phyloP scores from a whole-genome alignment of 2,329 filamentous ascomycete species.

The Penicillium olsonii region DNA sequence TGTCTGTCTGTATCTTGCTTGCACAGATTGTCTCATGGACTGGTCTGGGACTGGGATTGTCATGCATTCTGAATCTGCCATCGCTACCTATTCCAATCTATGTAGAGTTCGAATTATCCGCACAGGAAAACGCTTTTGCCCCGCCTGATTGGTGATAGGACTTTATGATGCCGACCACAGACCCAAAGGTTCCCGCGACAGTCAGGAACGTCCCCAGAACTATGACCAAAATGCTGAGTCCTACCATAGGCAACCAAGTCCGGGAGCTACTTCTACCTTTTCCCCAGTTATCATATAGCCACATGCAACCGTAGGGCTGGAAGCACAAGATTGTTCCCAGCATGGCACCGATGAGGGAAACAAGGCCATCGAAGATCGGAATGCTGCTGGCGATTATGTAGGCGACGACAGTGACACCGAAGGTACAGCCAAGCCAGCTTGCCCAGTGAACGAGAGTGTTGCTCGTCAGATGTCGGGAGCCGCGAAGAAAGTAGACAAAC shows the following conservation, averaged over 20 bases:
- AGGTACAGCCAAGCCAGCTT: slow-evolving; percentile 19
- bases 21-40: too few species aligned
- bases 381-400: slow-evolving; percentile 27
- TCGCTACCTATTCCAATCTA: not conserved
- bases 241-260: slow-evolving; percentile 19
- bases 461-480: slow-evolving; percentile 18
- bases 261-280: slow-evolving; percentile 16
- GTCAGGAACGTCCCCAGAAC: slow-evolving; percentile 45
- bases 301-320: slow-evolving; percentile 44
- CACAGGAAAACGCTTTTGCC: slow-evolving; percentile 44
- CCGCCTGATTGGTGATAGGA: slow-evolving; percentile 39
- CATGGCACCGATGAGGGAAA: slow-evolving; percentile 24
- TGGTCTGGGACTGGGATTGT: too few species aligned
- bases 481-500: slow-evolving; percentile 20
- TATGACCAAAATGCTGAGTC: slow-evolving; percentile 37
- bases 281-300: slow-evolving; percentile 44
- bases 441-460: slow-evolving; percentile 21
- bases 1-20: too few species aligned
- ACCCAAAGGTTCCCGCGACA: slow-evolving; percentile 49
- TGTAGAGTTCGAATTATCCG: slow-evolving; percentile 40
- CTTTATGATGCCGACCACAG: slow-evolving; percentile 43
- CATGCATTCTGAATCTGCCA: too few species aligned
- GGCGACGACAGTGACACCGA: slow-evolving; percentile 15
- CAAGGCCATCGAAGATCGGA: slow-evolving; percentile 21
- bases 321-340: slow-evolving; percentile 23